Conservation (phyloP, 305 asterid species). For the Coffea humblotiana region DNA sequence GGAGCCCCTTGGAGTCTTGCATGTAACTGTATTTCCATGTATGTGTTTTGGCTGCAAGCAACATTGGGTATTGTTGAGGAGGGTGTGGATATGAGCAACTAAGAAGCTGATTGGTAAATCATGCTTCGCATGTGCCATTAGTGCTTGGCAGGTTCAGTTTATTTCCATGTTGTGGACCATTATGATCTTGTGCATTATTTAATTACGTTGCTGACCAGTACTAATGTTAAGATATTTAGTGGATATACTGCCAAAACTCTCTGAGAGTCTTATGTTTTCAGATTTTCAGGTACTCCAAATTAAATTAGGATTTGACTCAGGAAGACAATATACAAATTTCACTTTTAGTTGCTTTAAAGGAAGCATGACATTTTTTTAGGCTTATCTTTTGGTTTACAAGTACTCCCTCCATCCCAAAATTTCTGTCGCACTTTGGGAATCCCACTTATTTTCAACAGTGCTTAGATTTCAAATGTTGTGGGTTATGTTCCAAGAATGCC, state of each 20-base stretch:
- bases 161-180: background rate
- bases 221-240: too few relatives aligned
- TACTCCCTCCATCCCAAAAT: too few relatives aligned
- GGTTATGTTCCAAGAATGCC: too few relatives aligned
- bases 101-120: background rate
- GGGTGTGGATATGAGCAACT: background rate
- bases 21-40: background rate
- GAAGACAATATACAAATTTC: background rate
- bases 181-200: background rate
- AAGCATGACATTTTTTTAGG: background rate
- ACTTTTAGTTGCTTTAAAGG: background rate
- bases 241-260: background rate
- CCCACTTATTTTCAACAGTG: too few relatives aligned
- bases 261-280: background rate
- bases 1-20: background rate
- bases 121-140: background rate
- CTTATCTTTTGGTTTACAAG: background rate
- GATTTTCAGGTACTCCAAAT: background rate
- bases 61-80: background rate
- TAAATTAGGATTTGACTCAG: background rate
- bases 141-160: background rate
- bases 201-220: too few relatives aligned
- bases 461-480: too few relatives aligned
- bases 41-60: conserved; percentile 4
- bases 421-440: too few relatives aligned